phyloP scores from a whole-genome alignment of 2,329 filamentous ascomycete genomes.

The Neodidymelliopsis sp. region DNA sequence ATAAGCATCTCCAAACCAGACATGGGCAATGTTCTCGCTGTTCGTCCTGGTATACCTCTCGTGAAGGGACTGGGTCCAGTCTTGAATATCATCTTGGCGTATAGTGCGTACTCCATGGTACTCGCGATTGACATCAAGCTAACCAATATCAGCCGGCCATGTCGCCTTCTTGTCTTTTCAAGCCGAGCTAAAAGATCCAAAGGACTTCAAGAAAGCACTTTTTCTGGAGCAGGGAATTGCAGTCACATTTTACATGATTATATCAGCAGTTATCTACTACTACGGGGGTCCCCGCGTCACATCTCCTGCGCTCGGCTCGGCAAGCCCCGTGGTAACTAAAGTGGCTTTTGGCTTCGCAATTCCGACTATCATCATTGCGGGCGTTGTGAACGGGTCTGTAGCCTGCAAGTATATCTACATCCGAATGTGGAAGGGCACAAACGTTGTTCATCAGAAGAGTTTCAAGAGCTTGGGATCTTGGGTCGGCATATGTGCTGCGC shows the following conservation, averaged over 20 bases:
- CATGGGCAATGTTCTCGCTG: slow-evolving; percentile 34
- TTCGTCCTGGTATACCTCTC: slow-evolving; percentile 30
- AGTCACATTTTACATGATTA: slow-evolving; percentile 69
- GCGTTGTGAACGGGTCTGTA: slow-evolving; percentile 74
- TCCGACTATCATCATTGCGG: slow-evolving; percentile 75
- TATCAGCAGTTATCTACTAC: slow-evolving; percentile 72
- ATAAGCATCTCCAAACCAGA: slow-evolving; percentile 63
- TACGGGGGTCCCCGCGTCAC: slow-evolving; percentile 68
- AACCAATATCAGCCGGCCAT: slow-evolving; percentile 56
- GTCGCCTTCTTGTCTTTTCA: slow-evolving; percentile 74
- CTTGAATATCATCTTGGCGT: slow-evolving; percentile 74
- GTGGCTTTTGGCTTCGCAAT: slow-evolving; percentile 73
- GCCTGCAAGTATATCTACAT: slow-evolving; percentile 72
- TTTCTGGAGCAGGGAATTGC: slow-evolving; percentile 66
- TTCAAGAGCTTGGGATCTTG: slow-evolving; percentile 56
- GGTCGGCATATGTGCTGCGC: slow-evolving; percentile 61
- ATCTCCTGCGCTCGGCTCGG: slow-evolving; percentile 72
- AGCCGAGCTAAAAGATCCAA: slow-evolving; percentile 68
- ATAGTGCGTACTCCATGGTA: slow-evolving; percentile 53
- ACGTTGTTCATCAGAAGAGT: slow-evolving; percentile 42
- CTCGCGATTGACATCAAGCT: not conserved
- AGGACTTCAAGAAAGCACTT: slow-evolving; percentile 69
- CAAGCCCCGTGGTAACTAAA: slow-evolving; percentile 64
- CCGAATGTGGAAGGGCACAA: slow-evolving; percentile 67
- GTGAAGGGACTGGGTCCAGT: slow-evolving; percentile 39